Evolutionary conservation across 768 basidiomycete species (phyloP).

Genomic region (Gymnopilus junonius): DNA sequence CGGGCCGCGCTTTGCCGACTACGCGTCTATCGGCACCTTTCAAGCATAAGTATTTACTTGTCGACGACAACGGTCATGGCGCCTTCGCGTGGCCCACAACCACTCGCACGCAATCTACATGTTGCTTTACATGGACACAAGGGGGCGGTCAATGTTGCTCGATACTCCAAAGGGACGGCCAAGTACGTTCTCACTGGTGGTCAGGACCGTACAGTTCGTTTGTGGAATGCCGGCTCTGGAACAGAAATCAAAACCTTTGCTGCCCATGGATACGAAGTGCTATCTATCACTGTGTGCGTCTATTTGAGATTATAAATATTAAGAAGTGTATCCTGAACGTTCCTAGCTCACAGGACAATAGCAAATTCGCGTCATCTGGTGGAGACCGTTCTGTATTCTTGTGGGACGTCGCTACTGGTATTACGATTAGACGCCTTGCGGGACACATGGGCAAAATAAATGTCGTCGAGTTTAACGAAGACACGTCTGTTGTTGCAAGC

Average conservation of each 20-base stretch:
- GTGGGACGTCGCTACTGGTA: constrained; percentile 93
- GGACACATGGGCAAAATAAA: constrained; percentile 94
- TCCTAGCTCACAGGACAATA: constrained; percentile 86
- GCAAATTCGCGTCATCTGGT: constrained; percentile 90
- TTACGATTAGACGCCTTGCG: constrained; percentile 78
- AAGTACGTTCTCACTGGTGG: constrained; percentile 95
- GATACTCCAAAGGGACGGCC: constrained; percentile 86
- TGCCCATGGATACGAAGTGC: constrained; percentile 95
- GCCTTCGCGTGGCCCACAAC: constrained; percentile 54
- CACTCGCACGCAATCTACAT: constrained; percentile 65
- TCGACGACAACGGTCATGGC: constrained; percentile 37
- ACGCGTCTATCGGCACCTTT: neutral
- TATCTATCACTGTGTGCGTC: constrained; percentile 86
- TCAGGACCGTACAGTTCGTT: constrained; percentile 84
- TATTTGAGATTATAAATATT: neutral
- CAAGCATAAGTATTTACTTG: neutral
- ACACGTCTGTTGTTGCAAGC: constrained; percentile 85
- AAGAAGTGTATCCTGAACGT: neutral
- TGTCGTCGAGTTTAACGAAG: constrained; percentile 87
- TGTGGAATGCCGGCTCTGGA: constrained; percentile 90
- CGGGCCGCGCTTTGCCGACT: constrained; percentile 1
- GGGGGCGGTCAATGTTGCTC: constrained; percentile 89
- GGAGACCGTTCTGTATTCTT: constrained; percentile 93
- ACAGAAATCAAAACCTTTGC: constrained; percentile 90
- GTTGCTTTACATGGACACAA: constrained; percentile 68